Percentiles rank a stretch among this genome's conserved stretches.
These are phyloP conservation scores for Trametes hirsuta DNA, from an alignment of 1,284 basidiomycete genomes.

Conservation along the genomic window DNA sequence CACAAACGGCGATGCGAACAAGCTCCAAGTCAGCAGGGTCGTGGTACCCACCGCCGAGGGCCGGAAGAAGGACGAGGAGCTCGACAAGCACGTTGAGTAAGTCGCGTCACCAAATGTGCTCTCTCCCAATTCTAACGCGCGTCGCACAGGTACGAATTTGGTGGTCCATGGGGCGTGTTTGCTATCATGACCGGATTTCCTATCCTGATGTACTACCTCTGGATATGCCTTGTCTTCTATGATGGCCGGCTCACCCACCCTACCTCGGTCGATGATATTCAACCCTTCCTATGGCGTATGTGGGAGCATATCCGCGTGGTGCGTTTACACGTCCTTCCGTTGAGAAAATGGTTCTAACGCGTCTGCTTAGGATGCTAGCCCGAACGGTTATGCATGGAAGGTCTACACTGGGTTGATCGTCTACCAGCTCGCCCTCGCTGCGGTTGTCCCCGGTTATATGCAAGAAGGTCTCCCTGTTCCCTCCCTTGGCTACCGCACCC, in stretches of 20 bases:
- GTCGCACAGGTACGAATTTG: slow-evolving; percentile 85
- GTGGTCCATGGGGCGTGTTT: slow-evolving; percentile 88
- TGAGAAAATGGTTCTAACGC: not conserved
- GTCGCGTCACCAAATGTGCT: slow-evolving; percentile 29
- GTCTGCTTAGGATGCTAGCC: slow-evolving; percentile 78
- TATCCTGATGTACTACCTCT: slow-evolving; percentile 94
- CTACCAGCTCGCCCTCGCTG: slow-evolving; percentile 90
- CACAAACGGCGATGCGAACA: slow-evolving; percentile 20
- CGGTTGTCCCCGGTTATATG: slow-evolving; percentile 88
- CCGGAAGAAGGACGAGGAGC: slow-evolving; percentile 66
- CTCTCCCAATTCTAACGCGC: not conserved
- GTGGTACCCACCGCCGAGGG: slow-evolving; percentile 60
- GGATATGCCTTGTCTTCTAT: slow-evolving; percentile 97
- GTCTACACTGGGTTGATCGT: slow-evolving; percentile 90
- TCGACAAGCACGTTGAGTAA: slow-evolving; percentile 78
- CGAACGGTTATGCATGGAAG: slow-evolving; percentile 86
- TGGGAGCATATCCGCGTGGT: slow-evolving; percentile 83
- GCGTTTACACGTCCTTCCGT: slow-evolving; percentile 31
- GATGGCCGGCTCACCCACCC: slow-evolving; percentile 87
- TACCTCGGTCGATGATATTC: slow-evolving; percentile 69
- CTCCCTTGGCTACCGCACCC: slow-evolving; percentile 88
- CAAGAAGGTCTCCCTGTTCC: slow-evolving; percentile 96
- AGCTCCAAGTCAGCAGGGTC: slow-evolving; percentile 20
- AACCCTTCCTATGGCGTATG: slow-evolving; percentile 84
- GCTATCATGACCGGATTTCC: slow-evolving; percentile 98